Conservation (phyloP, 805 yeast genomes). For the Candida suzukii region DNA sequence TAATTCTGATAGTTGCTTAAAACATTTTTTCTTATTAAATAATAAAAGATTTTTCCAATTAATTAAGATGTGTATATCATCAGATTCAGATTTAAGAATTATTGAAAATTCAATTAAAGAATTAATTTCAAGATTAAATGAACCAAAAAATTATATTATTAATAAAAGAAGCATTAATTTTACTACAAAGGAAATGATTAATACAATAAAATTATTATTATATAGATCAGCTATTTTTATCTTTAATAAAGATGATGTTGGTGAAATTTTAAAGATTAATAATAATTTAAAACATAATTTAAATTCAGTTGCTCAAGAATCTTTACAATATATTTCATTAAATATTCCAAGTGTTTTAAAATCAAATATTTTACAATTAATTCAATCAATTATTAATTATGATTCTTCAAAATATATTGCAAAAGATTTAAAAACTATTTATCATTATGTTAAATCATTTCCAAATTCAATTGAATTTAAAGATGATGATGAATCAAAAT, state of each 20-base stretch:
- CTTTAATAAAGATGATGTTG: slow-evolving; percentile 60
- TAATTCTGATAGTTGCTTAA: slow-evolving; percentile 43
- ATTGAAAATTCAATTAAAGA: slow-evolving; percentile 60
- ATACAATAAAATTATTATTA: slow-evolving; percentile 48
- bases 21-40: slow-evolving; percentile 44
- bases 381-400: slow-evolving; percentile 14
- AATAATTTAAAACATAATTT: slow-evolving; percentile 27
- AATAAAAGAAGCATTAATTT: slow-evolving; percentile 2
- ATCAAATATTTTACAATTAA: slow-evolving; percentile 47
- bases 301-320: slow-evolving; percentile 36
- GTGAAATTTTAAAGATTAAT: slow-evolving; percentile 41
- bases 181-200: slow-evolving; percentile 34
- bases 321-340: slow-evolving; percentile 52
- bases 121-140: slow-evolving; percentile 46
- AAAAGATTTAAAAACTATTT: slow-evolving; percentile 50
- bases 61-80: slow-evolving; percentile 43
- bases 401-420: slow-evolving; percentile 13
- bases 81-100: slow-evolving; percentile 53
- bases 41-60: slow-evolving; percentile 55
- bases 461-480: slow-evolving; percentile 27
- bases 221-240: slow-evolving; percentile 55
- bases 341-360: slow-evolving; percentile 59
- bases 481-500: slow-evolving; percentile 36
- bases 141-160: slow-evolving; percentile 37
- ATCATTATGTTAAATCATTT: slow-evolving; percentile 47